Evolutionary conservation across 192 early-diverging fungal genomes (phyloP).

Genomic region (Phycomyces blakesleeanus): DNA sequence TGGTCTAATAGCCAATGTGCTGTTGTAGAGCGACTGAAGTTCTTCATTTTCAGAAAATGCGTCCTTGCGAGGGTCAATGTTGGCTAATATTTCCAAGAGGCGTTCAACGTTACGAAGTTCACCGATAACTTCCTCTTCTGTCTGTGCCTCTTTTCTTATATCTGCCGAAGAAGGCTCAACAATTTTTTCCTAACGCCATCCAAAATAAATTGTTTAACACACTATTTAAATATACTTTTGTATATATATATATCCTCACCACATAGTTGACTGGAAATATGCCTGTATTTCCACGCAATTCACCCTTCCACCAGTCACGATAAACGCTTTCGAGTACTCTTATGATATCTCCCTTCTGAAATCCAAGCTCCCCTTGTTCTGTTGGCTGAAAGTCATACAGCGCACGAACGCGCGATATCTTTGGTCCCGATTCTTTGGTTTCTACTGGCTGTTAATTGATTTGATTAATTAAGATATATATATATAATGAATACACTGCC

Average conservation of each 20-base stretch:
- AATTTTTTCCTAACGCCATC: slow-evolving; percentile 47
- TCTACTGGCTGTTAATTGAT: background rate
- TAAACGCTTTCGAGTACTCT: slow-evolving; percentile 90
- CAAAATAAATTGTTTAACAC: background rate
- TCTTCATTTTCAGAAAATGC: slow-evolving; percentile 86
- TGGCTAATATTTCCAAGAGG: slow-evolving; percentile 69
- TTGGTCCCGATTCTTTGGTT: slow-evolving; percentile 24
- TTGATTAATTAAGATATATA: no score
- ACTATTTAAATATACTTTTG: no score
- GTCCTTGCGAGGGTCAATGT: slow-evolving; percentile 75
- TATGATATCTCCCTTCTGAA: slow-evolving; percentile 85
- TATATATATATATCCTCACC: slow-evolving; percentile 37
- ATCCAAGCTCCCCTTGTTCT: slow-evolving; percentile 87
- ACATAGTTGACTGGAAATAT: slow-evolving; percentile 99
- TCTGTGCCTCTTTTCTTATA: slow-evolving; percentile 51
- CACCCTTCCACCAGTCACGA: slow-evolving; percentile 99
- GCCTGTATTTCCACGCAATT: slow-evolving; percentile 78
- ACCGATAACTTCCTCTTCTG: slow-evolving; percentile 64
- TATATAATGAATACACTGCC: no score
- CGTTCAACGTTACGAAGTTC: slow-evolving; percentile 73
- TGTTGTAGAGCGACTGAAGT: slow-evolving; percentile 77
- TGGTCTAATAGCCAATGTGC: slow-evolving; percentile 77
- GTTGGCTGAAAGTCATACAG: slow-evolving; percentile 91
- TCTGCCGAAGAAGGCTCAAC: slow-evolving; percentile 56
- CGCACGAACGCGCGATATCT: slow-evolving; percentile 81